Conservation (phyloP, 345 rosid genomes). For the Psidium guajava region DNA sequence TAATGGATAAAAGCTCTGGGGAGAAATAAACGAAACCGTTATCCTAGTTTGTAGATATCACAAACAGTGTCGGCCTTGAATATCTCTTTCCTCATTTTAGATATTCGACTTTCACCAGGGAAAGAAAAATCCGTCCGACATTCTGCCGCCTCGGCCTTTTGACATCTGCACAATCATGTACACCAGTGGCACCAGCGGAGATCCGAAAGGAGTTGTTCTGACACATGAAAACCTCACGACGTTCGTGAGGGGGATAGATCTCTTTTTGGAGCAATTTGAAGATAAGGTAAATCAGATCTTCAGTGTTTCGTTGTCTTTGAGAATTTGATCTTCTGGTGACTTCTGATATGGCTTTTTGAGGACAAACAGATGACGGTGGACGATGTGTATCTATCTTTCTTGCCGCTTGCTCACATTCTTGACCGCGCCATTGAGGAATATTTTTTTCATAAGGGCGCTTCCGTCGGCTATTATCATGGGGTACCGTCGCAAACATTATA, state of each 20-base stretch:
- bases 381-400: constrained; percentile 83
- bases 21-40: background rate
- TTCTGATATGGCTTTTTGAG: background rate
- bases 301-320: background rate
- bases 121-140: constrained; percentile 38
- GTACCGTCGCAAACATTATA: constrained; percentile 20
- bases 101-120: constrained; percentile 33
- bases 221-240: constrained; percentile 64
- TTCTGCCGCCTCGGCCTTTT: constrained; percentile 48
- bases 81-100: background rate
- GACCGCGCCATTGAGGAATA: constrained; percentile 86
- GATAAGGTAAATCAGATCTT: constrained; percentile 51
- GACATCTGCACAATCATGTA: constrained; percentile 89
- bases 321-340: background rate
- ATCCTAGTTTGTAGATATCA: background rate
- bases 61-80: background rate
- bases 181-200: constrained; percentile 97
- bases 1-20: background rate
- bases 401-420: constrained; percentile 89
- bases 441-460: constrained; percentile 81
- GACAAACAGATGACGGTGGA: constrained; percentile 64
- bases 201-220: constrained; percentile 89
- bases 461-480: constrained; percentile 95
- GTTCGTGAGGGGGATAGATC: constrained; percentile 59
- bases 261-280: constrained; percentile 74